These are phyloP conservation scores for Candida railenensis DNA, from an alignment of 805 yeast species.

Conservation along the genomic window DNA sequence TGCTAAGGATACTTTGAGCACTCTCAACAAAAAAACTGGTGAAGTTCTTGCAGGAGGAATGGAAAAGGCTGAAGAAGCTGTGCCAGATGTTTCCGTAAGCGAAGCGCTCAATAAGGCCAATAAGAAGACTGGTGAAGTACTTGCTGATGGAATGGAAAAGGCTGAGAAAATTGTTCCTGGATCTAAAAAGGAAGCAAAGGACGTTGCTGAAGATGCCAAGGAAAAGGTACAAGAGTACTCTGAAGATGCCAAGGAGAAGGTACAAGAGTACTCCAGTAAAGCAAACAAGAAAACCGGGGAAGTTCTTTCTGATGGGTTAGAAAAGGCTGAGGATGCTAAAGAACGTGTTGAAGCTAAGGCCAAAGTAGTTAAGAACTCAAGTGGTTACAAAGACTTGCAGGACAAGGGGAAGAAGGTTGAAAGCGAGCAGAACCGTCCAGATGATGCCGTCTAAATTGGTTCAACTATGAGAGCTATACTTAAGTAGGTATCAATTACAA, in stretches of 20 bases:
- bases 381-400: slow-evolving; percentile 40
- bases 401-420: slow-evolving; percentile 44
- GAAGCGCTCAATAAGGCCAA: slow-evolving; percentile 27
- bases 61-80: slow-evolving; percentile 32
- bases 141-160: slow-evolving; percentile 32
- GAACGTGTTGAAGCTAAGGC: slow-evolving; percentile 15
- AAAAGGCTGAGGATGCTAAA: slow-evolving; percentile 18
- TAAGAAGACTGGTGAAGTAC: slow-evolving; percentile 29
- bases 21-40: slow-evolving; percentile 38
- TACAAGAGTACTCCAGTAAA: slow-evolving; percentile 9
- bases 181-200: slow-evolving; percentile 10
- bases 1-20: slow-evolving; percentile 34
- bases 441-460: slow-evolving; percentile 41
- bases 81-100: slow-evolving; percentile 14
- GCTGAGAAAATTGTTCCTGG: slow-evolving; percentile 15
- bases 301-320: slow-evolving; percentile 11
- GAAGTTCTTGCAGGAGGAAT: slow-evolving; percentile 40
- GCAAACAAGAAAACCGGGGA: slow-evolving; percentile 15
- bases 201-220: slow-evolving; percentile 12
- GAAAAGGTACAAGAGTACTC: slow-evolving; percentile 9
- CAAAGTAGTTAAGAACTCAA: slow-evolving; percentile 25
- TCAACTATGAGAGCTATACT: no score
- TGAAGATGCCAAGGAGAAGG: slow-evolving; percentile 2
- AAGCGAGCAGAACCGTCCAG: slow-evolving; percentile 46
- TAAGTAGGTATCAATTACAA: not conserved